Evolutionary conservation across 164 flowering plant genomes (phyloP).

Genomic region (Malania oleifera): DNA sequence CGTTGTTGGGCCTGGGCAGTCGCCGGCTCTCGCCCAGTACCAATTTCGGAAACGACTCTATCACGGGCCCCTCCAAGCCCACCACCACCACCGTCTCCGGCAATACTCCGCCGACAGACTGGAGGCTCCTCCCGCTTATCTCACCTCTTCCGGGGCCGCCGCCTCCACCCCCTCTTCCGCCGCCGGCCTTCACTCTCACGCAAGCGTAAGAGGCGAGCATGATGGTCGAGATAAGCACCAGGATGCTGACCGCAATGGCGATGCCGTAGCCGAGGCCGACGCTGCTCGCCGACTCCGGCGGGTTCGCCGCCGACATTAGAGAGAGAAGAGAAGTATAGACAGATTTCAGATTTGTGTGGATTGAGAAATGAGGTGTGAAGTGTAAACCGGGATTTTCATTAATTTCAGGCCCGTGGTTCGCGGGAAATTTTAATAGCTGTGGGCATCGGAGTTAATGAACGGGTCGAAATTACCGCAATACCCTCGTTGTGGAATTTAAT

Average conservation of each 20-base stretch:
- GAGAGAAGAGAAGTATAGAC: too few species aligned
- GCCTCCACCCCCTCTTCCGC: neutral
- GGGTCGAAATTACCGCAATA: too few species aligned
- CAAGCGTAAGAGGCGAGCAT: constrained; percentile 56
- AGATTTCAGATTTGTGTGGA: too few species aligned
- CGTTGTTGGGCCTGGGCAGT: constrained; percentile 15
- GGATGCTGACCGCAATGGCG: constrained; percentile 53
- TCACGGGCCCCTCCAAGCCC: constrained; percentile 15
- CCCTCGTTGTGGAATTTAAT: too few species aligned
- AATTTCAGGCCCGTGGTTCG: too few species aligned
- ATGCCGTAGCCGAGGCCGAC: constrained; percentile 56
- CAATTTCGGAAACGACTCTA: constrained; percentile 28
- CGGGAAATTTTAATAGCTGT: too few species aligned
- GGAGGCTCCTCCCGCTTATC: neutral
- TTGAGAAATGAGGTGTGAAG: too few species aligned
- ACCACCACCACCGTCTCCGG: constrained; percentile 1
- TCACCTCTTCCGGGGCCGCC: neutral
- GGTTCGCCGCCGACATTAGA: too few species aligned
- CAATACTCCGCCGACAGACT: neutral
- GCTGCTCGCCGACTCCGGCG: constrained; percentile 21
- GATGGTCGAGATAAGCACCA: constrained; percentile 51
- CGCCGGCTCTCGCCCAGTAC: constrained; percentile 27
- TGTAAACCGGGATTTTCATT: too few species aligned
- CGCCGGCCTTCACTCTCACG: constrained; percentile 27
- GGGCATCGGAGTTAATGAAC: too few species aligned